These are phyloP conservation scores for Chalara sp. DNA, from an alignment of 2,329 filamentous ascomycete genomes.

Conservation along the genomic window DNA sequence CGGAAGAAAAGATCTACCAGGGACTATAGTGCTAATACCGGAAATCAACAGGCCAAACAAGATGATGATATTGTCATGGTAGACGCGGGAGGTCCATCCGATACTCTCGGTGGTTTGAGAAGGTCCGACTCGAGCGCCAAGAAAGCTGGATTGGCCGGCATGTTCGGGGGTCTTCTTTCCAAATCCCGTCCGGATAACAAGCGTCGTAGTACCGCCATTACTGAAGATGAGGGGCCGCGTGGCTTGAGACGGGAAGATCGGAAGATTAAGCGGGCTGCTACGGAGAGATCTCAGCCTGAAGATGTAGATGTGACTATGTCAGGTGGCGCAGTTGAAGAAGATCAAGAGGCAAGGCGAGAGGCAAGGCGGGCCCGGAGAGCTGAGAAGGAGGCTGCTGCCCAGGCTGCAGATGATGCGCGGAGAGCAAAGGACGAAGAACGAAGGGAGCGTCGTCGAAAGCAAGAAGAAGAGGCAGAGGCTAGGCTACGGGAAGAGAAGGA, in stretches of 20 bases:
- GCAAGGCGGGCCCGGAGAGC: conserved; percentile 54
- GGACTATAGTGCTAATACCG: conserved; percentile 30
- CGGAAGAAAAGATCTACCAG: conserved; percentile 19
- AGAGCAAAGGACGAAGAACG: conserved; percentile 49
- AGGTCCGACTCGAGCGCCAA: conserved; percentile 57
- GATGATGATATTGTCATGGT: conserved; percentile 58
- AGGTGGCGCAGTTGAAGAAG: conserved; percentile 43
- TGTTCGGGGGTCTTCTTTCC: conserved; percentile 52
- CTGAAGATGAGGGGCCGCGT: conserved; percentile 40
- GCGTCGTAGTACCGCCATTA: conserved; percentile 43
- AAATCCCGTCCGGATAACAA: conserved; percentile 38
- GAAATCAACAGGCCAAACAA: conserved; percentile 53
- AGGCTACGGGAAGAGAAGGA: conserved; percentile 52
- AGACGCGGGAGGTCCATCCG: conserved; percentile 42
- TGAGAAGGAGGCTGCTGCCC: conserved; percentile 44
- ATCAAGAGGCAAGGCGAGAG: conserved; percentile 54
- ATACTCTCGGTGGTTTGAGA: conserved; percentile 33
- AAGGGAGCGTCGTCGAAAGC: conserved; percentile 46
- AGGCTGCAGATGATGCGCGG: conserved; percentile 44
- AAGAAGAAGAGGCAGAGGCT: conserved; percentile 50
- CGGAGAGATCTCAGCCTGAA: conserved; percentile 31
- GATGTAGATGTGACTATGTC: conserved; percentile 39
- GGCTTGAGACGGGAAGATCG: conserved; percentile 27
- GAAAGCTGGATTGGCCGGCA: conserved; percentile 49
- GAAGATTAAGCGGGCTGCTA: conserved; percentile 26